These are phyloP conservation scores for Cladosporium sp. DNA, from an alignment of 2,329 filamentous ascomycete genomes.

Conservation along the genomic window DNA sequence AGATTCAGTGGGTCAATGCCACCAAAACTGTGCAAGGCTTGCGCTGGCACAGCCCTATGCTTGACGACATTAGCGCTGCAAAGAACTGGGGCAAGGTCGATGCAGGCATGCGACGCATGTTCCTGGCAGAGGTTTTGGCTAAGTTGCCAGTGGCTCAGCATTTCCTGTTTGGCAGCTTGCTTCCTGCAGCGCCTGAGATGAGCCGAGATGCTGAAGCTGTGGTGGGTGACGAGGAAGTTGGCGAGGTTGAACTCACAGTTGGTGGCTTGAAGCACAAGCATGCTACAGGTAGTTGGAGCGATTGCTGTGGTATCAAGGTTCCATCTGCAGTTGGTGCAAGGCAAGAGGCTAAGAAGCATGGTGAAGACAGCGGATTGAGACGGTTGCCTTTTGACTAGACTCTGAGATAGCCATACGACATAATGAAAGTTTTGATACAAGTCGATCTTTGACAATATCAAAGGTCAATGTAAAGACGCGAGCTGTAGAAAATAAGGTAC, in stretches of 20 bases:
- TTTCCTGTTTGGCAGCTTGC: slow-evolving; percentile 85
- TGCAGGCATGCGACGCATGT: slow-evolving; percentile 95
- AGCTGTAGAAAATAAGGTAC: too few species aligned
- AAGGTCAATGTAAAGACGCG: too few species aligned
- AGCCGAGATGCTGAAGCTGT: slow-evolving; percentile 60
- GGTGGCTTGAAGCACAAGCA: slow-evolving; percentile 63
- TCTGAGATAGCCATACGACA: not conserved
- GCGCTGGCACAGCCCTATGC: slow-evolving; percentile 96
- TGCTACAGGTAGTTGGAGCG: slow-evolving; percentile 73
- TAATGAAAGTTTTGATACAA: not conserved
- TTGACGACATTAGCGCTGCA: slow-evolving; percentile 92
- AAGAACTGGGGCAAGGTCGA: slow-evolving; percentile 92
- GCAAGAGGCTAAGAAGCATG: slow-evolving; percentile 79
- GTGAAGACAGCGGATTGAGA: slow-evolving; percentile 62
- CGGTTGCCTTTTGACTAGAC: slow-evolving; percentile 77
- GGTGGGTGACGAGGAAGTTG: slow-evolving; percentile 48
- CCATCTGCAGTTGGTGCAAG: slow-evolving; percentile 91
- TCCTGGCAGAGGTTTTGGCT: slow-evolving; percentile 83
- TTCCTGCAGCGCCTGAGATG: slow-evolving; percentile 83
- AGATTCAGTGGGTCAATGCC: slow-evolving; percentile 90
- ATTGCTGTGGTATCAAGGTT: slow-evolving; percentile 97
- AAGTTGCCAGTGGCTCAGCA: slow-evolving; percentile 99
- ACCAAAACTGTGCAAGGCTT: slow-evolving; percentile 95
- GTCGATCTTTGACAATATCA: too few species aligned
- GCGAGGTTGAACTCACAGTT: slow-evolving; percentile 63